phyloP scores from a whole-genome alignment of 352 stramenopile genomes.

The Phytopythium helicoides region DNA sequence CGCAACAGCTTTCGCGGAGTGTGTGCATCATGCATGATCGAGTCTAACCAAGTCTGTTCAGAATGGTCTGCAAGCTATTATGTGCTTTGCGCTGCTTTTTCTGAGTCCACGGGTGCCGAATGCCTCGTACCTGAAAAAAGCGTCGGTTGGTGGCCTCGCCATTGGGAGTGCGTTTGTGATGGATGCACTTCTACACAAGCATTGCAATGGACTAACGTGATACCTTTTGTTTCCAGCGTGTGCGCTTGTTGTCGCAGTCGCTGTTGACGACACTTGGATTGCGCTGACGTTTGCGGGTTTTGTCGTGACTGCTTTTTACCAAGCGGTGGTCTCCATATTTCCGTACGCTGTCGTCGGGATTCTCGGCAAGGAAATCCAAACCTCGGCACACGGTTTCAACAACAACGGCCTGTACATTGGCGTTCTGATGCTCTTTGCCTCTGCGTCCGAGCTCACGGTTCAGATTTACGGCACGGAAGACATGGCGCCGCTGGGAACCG shows the following conservation, averaged over 20 bases:
- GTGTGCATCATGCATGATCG: too few relatives aligned
- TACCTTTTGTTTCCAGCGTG: conserved; percentile 29
- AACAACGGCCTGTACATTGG: conserved; percentile 82
- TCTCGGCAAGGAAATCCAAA: conserved; percentile 76
- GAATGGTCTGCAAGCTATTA: conserved; percentile 56
- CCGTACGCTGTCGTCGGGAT: conserved; percentile 79
- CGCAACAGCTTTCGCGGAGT: background rate
- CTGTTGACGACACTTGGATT: conserved; percentile 41
- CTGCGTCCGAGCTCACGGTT: conserved; percentile 63
- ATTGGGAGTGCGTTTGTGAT: conserved; percentile 40
- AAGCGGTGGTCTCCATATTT: conserved; percentile 61
- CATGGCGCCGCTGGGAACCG: conserved; percentile 55
- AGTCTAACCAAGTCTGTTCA: conserved; percentile 9
- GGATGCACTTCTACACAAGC: background rate
- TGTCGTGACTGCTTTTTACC: conserved; percentile 57
- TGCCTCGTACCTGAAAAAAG: conserved; percentile 44
- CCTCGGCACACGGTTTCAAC: conserved; percentile 65
- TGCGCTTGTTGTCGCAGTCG: conserved; percentile 49
- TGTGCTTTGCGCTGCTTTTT: conserved; percentile 55
- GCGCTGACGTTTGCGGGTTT: conserved; percentile 53
- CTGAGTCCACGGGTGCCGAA: conserved; percentile 51
- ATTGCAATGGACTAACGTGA: background rate
- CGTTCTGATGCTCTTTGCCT: conserved; percentile 65
- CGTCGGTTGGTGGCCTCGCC: conserved; percentile 38
- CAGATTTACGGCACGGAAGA: conserved; percentile 71